Evolutionary conservation across 805 yeast species (phyloP).

Genomic region (Barnettozyma californica): DNA sequence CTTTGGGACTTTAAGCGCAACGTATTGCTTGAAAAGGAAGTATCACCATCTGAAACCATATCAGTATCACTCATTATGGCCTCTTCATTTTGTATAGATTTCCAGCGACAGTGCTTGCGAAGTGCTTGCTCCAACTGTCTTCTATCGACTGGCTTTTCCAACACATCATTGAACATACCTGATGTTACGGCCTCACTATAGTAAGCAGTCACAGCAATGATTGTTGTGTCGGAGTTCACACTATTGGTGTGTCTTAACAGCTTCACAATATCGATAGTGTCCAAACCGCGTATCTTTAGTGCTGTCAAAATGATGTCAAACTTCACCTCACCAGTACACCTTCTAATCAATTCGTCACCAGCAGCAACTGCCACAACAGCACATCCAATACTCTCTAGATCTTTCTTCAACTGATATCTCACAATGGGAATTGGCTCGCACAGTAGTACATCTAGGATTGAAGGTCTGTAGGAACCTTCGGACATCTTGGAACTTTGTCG

Average conservation of each 20-base stretch:
- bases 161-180: conserved; percentile 53
- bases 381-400: conserved; percentile 69
- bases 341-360: conserved; percentile 77
- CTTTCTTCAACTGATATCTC: conserved; percentile 57
- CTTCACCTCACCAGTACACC: conserved; percentile 77
- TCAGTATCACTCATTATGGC: conserved; percentile 26
- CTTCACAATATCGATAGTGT: conserved; percentile 71
- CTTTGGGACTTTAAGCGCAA: background rate
- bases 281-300: conserved; percentile 58
- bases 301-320: conserved; percentile 84
- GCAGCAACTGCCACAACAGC: conserved; percentile 69
- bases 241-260: conserved; percentile 71
- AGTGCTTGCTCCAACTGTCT: conserved; percentile 17
- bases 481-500: conserved; percentile 42
- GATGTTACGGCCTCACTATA: conserved; percentile 55
- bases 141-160: conserved; percentile 60
- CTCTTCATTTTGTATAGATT: conserved; percentile 19
- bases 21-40: conserved; percentile 6
- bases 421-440: conserved; percentile 88
- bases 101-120: conserved; percentile 25
- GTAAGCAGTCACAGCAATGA: conserved; percentile 69
- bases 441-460: conserved; percentile 58
- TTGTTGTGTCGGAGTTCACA: conserved; percentile 70
- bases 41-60: conserved; percentile 31
- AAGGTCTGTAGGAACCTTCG: conserved; percentile 20